Conservation (phyloP, 306 rosid genomes). For the Albizia julibrissin region DNA sequence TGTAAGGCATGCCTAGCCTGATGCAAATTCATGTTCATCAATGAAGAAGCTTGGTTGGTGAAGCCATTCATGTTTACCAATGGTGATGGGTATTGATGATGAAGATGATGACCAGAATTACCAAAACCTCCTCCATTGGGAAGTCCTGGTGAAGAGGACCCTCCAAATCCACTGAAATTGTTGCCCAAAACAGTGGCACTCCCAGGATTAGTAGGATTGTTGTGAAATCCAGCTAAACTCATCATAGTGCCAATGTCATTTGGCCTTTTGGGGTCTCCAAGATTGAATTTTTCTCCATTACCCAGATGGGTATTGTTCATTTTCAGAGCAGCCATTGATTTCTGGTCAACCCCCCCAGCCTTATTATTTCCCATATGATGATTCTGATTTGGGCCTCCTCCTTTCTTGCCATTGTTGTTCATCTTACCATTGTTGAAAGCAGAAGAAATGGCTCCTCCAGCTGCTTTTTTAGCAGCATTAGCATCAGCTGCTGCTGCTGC, state of each 20-base stretch:
- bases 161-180: slow-evolving; percentile 45
- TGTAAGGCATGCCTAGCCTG: slow-evolving; percentile 46
- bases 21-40: slow-evolving; percentile 65
- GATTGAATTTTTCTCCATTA: slow-evolving; percentile 46
- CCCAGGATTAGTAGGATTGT: slow-evolving; percentile 31
- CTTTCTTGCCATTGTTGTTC: slow-evolving; percentile 47
- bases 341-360: slow-evolving; percentile 59
- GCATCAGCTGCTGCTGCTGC: slow-evolving; percentile 51
- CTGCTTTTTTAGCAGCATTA: slow-evolving; percentile 43
- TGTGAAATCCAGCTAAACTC: slow-evolving; percentile 72
- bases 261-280: slow-evolving; percentile 53
- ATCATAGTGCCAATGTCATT: slow-evolving; percentile 71
- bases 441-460: slow-evolving; percentile 35
- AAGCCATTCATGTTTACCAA: slow-evolving; percentile 64
- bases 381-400: slow-evolving; percentile 46
- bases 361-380: slow-evolving; percentile 50
- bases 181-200: slow-evolving; percentile 46
- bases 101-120: slow-evolving; percentile 36
- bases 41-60: slow-evolving; percentile 48
- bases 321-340: slow-evolving; percentile 64
- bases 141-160: slow-evolving; percentile 36
- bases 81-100: slow-evolving; percentile 53
- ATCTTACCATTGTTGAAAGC: slow-evolving; percentile 43
- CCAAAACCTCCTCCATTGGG: slow-evolving; percentile 48
- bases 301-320: slow-evolving; percentile 56